Conservation (phyloP, 2,329 filamentous ascomycete genomes). For the Ceratocystis huliohia region DNA sequence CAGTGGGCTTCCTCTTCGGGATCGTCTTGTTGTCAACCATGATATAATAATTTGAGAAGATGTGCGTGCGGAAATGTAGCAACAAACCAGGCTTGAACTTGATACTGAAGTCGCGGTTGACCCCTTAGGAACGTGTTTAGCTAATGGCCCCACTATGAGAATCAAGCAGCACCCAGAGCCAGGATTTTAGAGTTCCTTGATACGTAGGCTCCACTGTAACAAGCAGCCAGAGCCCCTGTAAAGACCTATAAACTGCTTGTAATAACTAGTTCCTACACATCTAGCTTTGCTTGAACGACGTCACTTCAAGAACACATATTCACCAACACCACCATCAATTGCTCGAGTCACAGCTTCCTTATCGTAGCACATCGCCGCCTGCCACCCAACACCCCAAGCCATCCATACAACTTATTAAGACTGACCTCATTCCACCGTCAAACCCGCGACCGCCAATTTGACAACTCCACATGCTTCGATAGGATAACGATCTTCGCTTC, state of each 20-base stretch:
- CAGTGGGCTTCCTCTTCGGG: constrained; percentile 57
- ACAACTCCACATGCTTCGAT: constrained; percentile 1
- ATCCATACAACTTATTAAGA: not conserved
- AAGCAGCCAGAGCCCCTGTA: not conserved
- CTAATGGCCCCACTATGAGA: not conserved
- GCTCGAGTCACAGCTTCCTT: not conserved
- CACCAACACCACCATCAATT: not conserved
- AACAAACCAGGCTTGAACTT: not conserved
- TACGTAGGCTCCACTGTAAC: not conserved
- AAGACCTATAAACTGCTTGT: not conserved
- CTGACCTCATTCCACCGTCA: not conserved
- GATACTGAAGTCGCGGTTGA: not conserved
- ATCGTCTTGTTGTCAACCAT: constrained; percentile 15
- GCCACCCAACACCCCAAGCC: not conserved
- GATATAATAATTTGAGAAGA: not conserved
- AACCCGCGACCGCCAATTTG: not conserved
- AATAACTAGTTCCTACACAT: too few species aligned
- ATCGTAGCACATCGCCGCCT: not conserved
- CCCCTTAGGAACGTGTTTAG: not conserved
- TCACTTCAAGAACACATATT: constrained; percentile 5
- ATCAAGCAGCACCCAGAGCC: not conserved
- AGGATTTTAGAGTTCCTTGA: not conserved
- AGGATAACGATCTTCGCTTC: not conserved
- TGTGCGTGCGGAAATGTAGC: not conserved
- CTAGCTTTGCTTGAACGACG: not conserved